Conservation (phyloP, 768 basidiomycete species). For the Galerina marginata region DNA sequence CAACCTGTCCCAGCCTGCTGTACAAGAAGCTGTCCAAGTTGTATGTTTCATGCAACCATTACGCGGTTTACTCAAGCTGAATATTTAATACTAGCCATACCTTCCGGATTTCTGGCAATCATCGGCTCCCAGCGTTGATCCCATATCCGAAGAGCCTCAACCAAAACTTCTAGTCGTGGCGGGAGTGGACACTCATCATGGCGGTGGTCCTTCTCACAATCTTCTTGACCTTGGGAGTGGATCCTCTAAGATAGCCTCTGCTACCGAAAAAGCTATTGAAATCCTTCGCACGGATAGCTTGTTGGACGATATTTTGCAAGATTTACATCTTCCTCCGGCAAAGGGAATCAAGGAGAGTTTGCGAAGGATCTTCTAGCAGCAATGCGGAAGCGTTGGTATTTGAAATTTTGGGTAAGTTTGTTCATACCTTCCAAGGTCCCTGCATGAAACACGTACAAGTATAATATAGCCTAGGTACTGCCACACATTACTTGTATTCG, state of each 20-base stretch:
- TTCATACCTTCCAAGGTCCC: no score
- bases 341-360: slow-evolving; percentile 36
- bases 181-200: slow-evolving; percentile 41
- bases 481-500: no score
- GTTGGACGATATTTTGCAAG: slow-evolving; percentile 50
- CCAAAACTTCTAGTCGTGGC: slow-evolving; percentile 53
- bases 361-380: slow-evolving; percentile 33
- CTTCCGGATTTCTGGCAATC: slow-evolving; percentile 54
- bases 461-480: no score
- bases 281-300: slow-evolving; percentile 36
- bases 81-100: slow-evolving; percentile 46
- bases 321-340: slow-evolving; percentile 47
- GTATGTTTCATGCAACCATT: slow-evolving; percentile 47
- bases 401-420: no score
- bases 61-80: slow-evolving; percentile 5
- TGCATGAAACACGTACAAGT: no score
- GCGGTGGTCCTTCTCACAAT: slow-evolving; percentile 44
- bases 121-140: slow-evolving; percentile 22
- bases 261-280: slow-evolving; percentile 5
- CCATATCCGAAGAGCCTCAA: slow-evolving; percentile 29
- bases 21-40: slow-evolving; percentile 55
- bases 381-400: no score
- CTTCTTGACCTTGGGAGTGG: slow-evolving; percentile 17
- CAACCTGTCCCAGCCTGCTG: slow-evolving; percentile 49
- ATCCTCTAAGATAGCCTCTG: neutral